Conservation (phyloP, 306 rosid genomes). For the Myrica gale region DNA sequence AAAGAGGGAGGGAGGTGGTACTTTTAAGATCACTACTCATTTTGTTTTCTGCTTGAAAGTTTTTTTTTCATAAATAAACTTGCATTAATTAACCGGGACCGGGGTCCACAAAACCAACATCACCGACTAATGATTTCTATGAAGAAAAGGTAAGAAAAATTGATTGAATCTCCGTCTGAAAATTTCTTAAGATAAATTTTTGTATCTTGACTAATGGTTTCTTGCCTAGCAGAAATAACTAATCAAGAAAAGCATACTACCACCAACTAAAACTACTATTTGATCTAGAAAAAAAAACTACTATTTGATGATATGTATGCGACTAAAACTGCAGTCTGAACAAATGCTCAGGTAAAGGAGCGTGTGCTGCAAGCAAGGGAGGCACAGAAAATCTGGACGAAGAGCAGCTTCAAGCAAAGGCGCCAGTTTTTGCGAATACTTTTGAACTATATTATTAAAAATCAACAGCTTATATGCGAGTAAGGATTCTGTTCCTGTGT, state of each 20-base stretch:
- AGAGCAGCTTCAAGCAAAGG: conserved; percentile 89
- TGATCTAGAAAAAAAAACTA: no score
- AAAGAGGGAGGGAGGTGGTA: background rate
- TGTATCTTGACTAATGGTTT: background rate
- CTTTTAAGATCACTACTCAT: background rate
- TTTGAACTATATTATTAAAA: conserved; percentile 74
- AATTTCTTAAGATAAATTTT: no score
- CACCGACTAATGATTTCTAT: no score
- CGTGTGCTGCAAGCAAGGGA: conserved; percentile 74
- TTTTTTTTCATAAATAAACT: no score
- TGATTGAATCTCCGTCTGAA: no score
- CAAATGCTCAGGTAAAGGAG: conserved; percentile 68
- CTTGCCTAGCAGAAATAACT: background rate
- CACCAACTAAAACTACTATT: no score
- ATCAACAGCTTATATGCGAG: conserved; percentile 95
- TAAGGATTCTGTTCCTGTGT: conserved; percentile 42
- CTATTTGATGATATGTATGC: background rate
- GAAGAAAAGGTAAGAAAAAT: no score
- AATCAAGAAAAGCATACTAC: conserved; percentile 2
- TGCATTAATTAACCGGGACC: no score
- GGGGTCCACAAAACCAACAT: no score
- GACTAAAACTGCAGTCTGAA: background rate
- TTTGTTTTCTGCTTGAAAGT: background rate
- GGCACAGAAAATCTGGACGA: conserved; percentile 84
- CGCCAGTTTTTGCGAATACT: conserved; percentile 81